Evolutionary conservation across 139 green algal species (phyloP).

Genomic region (Limnomonas spitsbergensis): DNA sequence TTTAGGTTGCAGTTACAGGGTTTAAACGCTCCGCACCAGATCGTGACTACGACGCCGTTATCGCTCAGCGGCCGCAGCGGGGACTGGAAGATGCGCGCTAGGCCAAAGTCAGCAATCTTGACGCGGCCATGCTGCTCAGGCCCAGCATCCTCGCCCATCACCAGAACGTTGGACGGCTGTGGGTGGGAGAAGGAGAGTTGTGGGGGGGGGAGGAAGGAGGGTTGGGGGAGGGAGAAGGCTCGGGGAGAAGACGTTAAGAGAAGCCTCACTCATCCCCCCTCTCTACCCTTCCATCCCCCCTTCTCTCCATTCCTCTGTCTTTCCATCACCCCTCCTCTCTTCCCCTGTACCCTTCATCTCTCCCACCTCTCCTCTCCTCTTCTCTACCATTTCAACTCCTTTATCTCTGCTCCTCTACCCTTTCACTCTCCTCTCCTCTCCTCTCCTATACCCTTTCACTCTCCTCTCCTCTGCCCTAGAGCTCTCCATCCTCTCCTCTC

Average conservation of each 20-base stretch:
- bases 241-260: neutral
- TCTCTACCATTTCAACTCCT: too few relatives aligned
- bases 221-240: neutral
- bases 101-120: constrained; percentile 69
- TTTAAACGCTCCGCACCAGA: constrained; percentile 75
- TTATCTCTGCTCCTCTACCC: too few relatives aligned
- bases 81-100: constrained; percentile 57
- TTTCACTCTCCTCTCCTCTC: too few relatives aligned
- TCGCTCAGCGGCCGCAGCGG: constrained; percentile 59
- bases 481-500: too few relatives aligned
- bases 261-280: neutral
- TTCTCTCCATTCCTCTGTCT: too few relatives aligned
- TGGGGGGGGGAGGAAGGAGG: neutral
- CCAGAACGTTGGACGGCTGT: constrained; percentile 73
- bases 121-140: constrained; percentile 37
- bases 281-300: too few relatives aligned
- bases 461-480: too few relatives aligned
- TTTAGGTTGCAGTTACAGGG: too few relatives aligned
- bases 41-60: constrained; percentile 79
- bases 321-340: too few relatives aligned
- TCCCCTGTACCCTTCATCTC: too few relatives aligned
- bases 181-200: constrained; percentile 1
- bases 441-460: too few relatives aligned
- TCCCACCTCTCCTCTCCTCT: too few relatives aligned
- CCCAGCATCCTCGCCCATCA: constrained; percentile 54